Conservation (phyloP, 1,284 basidiomycete genomes). For the Exobasidium cylindrosporum region DNA sequence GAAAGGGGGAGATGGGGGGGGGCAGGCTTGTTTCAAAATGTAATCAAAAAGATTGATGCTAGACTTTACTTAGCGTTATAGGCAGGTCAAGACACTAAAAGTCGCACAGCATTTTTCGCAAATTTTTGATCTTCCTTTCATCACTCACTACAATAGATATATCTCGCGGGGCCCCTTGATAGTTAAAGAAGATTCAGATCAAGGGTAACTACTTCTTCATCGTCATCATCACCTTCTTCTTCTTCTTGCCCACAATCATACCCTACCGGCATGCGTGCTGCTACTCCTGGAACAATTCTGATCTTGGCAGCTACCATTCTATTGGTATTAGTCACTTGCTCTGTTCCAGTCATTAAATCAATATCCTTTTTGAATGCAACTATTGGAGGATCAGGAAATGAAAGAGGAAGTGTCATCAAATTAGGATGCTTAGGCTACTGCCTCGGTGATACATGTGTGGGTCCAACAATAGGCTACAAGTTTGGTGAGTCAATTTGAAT, state of each 20-base stretch:
- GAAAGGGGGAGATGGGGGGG: no score
- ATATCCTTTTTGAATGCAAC: conserved; percentile 44
- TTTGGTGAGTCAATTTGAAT: conserved; percentile 4
- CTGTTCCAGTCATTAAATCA: conserved; percentile 41
- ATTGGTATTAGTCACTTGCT: conserved; percentile 42
- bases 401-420: conserved; percentile 24
- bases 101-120: no score
- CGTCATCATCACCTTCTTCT: not conserved
- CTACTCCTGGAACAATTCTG: conserved; percentile 41
- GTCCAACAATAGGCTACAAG: conserved; percentile 8
- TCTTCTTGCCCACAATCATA: not conserved
- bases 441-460: not conserved
- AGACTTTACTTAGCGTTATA: no score
- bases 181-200: no score
- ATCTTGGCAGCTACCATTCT: conserved; percentile 38
- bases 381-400: conserved; percentile 26
- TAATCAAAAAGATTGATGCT: no score
- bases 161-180: no score
- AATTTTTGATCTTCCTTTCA: no score
- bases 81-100: no score
- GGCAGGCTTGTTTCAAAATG: no score
- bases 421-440: conserved; percentile 25
- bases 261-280: conserved; percentile 28
- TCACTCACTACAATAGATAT: no score
- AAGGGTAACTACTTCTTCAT: no score